Percentiles rank a stretch among this genome's conserved stretches.
Conservation (phyloP, 169 alveolate genomes). For the Prorocentrum cordatum region DNA sequence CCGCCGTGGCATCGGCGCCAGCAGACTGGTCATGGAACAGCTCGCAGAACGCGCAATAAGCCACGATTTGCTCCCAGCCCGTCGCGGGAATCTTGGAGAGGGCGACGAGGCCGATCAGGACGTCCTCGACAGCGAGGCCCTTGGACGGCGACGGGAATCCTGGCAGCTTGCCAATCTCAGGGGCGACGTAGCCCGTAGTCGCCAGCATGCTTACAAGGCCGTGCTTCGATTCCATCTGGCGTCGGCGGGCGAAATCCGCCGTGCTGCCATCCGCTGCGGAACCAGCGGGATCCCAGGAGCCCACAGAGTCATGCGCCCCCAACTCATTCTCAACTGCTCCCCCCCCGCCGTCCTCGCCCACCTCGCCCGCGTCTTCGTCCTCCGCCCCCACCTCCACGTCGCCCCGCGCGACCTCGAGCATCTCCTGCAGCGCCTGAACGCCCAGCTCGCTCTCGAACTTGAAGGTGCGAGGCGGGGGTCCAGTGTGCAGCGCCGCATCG, state of each 20-base stretch:
- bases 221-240: not conserved
- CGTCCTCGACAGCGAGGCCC: constrained; percentile 20
- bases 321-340: not conserved
- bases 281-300: not conserved
- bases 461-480: too few species aligned
- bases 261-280: not conserved
- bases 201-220: not conserved
- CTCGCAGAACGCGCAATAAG: constrained; percentile 3
- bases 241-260: not conserved
- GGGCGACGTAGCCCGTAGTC: not conserved
- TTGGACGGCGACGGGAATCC: not conserved
- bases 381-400: too few species aligned
- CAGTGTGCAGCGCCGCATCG: too few species aligned
- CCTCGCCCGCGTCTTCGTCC: not conserved
- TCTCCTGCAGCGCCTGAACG: too few species aligned
- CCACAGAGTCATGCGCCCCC: not conserved
- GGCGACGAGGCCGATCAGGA: constrained; percentile 46
- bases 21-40: not conserved
- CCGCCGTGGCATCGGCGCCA: not conserved
- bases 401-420: too few species aligned
- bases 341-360: not conserved
- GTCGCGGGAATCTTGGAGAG: constrained; percentile 6
- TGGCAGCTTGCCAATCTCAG: not conserved
- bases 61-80: not conserved
- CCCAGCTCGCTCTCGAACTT: too few species aligned